Conservation (phyloP, 352 stramenopile species). For the Pythium utonaiense region DNA sequence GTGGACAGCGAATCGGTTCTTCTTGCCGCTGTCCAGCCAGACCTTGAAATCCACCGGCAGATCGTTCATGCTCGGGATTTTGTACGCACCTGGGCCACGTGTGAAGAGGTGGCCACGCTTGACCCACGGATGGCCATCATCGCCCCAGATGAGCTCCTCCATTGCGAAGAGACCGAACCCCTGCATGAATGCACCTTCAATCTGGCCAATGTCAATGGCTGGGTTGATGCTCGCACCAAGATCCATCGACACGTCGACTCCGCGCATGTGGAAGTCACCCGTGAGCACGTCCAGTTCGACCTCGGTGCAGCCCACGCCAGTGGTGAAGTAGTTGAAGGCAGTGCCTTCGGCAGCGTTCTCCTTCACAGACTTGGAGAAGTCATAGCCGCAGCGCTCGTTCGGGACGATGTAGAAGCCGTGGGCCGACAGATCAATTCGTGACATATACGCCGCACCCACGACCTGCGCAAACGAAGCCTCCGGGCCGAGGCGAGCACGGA, state of each 20-base stretch:
- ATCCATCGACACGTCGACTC: constrained; percentile 88
- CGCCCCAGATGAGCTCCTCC: constrained; percentile 94
- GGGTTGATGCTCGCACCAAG: constrained; percentile 95
- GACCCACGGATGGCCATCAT: constrained; percentile 93
- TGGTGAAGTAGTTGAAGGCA: constrained; percentile 97
- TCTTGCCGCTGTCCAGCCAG: constrained; percentile 89
- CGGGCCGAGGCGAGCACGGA: constrained; percentile 67
- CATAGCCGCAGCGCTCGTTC: constrained; percentile 90
- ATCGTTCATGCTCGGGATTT: constrained; percentile 97
- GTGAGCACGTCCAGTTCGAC: constrained; percentile 96
- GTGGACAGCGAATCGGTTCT: constrained; percentile 95
- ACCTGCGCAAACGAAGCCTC: constrained; percentile 82
- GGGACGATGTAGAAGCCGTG: constrained; percentile 95
- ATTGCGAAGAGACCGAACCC: constrained; percentile 94
- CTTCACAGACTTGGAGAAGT: constrained; percentile 84
- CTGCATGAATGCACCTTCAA: constrained; percentile 97
- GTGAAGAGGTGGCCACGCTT: constrained; percentile 92
- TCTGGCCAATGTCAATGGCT: constrained; percentile 96
- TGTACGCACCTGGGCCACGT: constrained; percentile 93
- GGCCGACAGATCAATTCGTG: constrained; percentile 91
- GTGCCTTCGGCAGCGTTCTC: constrained; percentile 89
- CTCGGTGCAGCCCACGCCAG: constrained; percentile 89
- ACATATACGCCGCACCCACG: constrained; percentile 88
- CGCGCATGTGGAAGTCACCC: constrained; percentile 87
- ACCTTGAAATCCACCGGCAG: constrained; percentile 94